Evolutionary conservation across 805 yeast genomes (phyloP).

Genomic region (Ogataea paraovalis): DNA sequence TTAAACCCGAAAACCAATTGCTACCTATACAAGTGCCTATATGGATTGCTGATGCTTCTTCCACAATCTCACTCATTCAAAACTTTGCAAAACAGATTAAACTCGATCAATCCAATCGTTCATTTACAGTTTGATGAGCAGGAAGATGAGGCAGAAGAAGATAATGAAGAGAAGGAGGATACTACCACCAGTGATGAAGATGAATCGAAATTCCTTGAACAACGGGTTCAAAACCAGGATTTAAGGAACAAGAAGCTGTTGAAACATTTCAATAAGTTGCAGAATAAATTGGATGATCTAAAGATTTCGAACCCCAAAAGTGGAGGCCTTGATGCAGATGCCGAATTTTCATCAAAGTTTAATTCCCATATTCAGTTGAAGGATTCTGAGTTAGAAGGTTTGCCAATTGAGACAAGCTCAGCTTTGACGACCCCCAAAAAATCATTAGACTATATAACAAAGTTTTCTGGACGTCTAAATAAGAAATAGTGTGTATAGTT

Average conservation of each 20-base stretch:
- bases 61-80: slow-evolving; percentile 92
- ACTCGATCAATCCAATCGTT: slow-evolving; percentile 45
- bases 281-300: slow-evolving; percentile 31
- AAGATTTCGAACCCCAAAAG: slow-evolving; percentile 5
- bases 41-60: slow-evolving; percentile 86
- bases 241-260: slow-evolving; percentile 29
- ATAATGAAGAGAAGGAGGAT: slow-evolving; percentile 6
- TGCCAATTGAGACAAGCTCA: slow-evolving; percentile 17
- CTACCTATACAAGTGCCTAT: slow-evolving; percentile 77
- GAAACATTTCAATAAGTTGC: slow-evolving; percentile 46
- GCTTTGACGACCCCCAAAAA: slow-evolving; percentile 16
- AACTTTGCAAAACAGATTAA: slow-evolving; percentile 73
- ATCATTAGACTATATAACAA: slow-evolving; percentile 20
- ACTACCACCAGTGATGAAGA: background rate
- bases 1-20: slow-evolving; percentile 82
- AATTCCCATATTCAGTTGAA: slow-evolving; percentile 12
- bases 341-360: slow-evolving; percentile 9
- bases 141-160: slow-evolving; percentile 25
- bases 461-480: slow-evolving; percentile 20
- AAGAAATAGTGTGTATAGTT: slow-evolving; percentile 4
- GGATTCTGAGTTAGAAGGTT: slow-evolving; percentile 6
- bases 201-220: background rate
- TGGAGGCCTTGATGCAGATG: background rate
- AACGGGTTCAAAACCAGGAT: slow-evolving; percentile 7
- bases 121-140: slow-evolving; percentile 24